Conservation (phyloP, 768 basidiomycete species). For the Royoungia palumana region DNA sequence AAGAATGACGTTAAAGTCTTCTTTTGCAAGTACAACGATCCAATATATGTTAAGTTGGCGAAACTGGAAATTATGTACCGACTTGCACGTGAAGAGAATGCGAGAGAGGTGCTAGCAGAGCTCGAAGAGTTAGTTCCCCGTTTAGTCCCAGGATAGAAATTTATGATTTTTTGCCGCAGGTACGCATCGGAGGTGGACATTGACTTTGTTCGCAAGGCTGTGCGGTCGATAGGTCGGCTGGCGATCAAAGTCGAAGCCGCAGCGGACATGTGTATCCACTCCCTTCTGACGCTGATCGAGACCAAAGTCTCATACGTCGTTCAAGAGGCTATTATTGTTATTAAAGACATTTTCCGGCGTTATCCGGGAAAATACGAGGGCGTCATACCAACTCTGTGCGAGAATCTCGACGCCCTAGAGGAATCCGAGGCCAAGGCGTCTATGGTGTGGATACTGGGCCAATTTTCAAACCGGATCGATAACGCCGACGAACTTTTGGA, state of each 20-base stretch:
- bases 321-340: slow-evolving; percentile 96
- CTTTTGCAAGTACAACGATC: slow-evolving; percentile 99
- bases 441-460: slow-evolving; percentile 97
- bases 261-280: slow-evolving; percentile 86
- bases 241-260: slow-evolving; percentile 94
- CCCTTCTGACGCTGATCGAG: slow-evolving; percentile 80
- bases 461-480: slow-evolving; percentile 93
- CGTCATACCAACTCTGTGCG: slow-evolving; percentile 90
- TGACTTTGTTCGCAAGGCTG: slow-evolving; percentile 97
- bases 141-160: neutral
- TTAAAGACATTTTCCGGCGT: slow-evolving; percentile 95
- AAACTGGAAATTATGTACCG: slow-evolving; percentile 99
- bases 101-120: slow-evolving; percentile 88
- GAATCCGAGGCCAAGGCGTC: slow-evolving; percentile 97
- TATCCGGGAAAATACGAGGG: slow-evolving; percentile 98
- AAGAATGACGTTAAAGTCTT: slow-evolving; percentile 99
- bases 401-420: slow-evolving; percentile 86
- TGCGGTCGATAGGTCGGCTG: slow-evolving; percentile 94
- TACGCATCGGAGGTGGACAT: slow-evolving; percentile 98
- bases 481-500: slow-evolving; percentile 95
- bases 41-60: slow-evolving; percentile 97
- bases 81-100: slow-evolving; percentile 91
- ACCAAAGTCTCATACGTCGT: slow-evolving; percentile 96
- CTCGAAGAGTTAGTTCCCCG: slow-evolving; percentile 75
- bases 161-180: slow-evolving; percentile 36